A percentile compares a stretch with the other conserved stretches of the same genome.
These are phyloP conservation scores for Geotrichum australiense DNA, from an alignment of 1,139 yeast genomes.

Conservation along the genomic window DNA sequence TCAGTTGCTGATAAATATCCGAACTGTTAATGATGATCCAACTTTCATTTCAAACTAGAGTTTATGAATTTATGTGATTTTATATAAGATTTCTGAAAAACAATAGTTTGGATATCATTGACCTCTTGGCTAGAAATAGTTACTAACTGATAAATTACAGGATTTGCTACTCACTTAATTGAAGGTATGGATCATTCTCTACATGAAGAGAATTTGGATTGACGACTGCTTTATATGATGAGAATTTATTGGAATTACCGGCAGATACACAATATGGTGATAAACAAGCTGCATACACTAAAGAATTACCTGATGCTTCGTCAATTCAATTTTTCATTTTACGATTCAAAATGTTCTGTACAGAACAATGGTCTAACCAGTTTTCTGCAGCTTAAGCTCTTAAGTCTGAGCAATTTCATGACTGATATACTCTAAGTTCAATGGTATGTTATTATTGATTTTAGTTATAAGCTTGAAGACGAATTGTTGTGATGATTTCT, in stretches of 20 bases:
- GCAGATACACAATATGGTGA: conserved; percentile 16
- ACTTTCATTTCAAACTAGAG: conserved; percentile 30
- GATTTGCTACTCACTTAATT: not conserved
- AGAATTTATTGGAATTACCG: conserved; percentile 14
- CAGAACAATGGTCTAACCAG: no score
- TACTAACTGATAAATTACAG: conserved; percentile 1
- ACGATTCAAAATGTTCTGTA: no score
- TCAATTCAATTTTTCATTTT: no score
- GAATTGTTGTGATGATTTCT: conserved; percentile 54
- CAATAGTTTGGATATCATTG: not conserved
- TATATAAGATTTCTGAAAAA: conserved; percentile 13
- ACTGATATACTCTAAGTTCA: not conserved
- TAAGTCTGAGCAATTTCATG: not conserved
- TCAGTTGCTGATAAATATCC: no score
- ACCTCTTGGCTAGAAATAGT: not conserved
- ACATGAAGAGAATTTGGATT: not conserved
- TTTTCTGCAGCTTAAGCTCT: conserved; percentile 6
- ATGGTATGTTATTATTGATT: not conserved
- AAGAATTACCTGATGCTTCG: no score
- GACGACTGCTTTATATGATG: not conserved
- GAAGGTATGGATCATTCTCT: no score
- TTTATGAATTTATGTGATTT: conserved; percentile 18
- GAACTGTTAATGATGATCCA: conserved; percentile 16
- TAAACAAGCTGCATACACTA: no score
- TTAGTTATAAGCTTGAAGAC: not conserved